Evolutionary conservation across 2,329 filamentous ascomycete species (phyloP).

Genomic region (Talaromyces sp.): DNA sequence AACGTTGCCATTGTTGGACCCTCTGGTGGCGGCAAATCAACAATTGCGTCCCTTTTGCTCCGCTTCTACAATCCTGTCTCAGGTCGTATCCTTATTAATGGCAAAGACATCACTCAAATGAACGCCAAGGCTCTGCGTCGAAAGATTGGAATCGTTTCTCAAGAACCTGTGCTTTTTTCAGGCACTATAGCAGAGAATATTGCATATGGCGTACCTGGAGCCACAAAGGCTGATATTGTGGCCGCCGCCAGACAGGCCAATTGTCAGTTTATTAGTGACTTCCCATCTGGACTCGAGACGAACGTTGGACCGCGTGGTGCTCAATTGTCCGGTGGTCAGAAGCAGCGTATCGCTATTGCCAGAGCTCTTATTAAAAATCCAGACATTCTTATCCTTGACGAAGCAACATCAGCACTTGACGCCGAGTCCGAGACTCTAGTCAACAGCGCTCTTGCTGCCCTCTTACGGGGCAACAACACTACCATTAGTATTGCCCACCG

Average conservation of each 20-base stretch:
- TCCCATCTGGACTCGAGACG: constrained; percentile 92
- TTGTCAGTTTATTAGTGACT: constrained; percentile 93
- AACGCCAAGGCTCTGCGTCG: constrained; percentile 90
- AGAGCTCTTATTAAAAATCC: constrained; percentile 91
- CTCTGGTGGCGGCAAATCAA: constrained; percentile 93
- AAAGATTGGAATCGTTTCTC: constrained; percentile 90
- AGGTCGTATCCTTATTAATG: constrained; percentile 78
- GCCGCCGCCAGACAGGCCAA: constrained; percentile 87
- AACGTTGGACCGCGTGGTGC: constrained; percentile 88
- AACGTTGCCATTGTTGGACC: constrained; percentile 97
- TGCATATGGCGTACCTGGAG: constrained; percentile 78
- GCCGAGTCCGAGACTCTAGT: constrained; percentile 96
- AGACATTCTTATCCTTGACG: constrained; percentile 93
- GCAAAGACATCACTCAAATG: constrained; percentile 76
- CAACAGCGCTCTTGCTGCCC: constrained; percentile 77
- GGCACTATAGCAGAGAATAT: constrained; percentile 78
- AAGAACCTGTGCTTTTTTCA: constrained; percentile 92
- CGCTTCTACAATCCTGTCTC: constrained; percentile 83
- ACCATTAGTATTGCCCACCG: constrained; percentile 97
- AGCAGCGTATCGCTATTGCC: constrained; percentile 96
- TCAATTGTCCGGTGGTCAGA: constrained; percentile 92
- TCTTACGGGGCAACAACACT: constrained; percentile 84
- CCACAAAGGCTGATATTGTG: constrained; percentile 76
- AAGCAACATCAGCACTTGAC: constrained; percentile 92
- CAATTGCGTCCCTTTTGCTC: constrained; percentile 84